Evolutionary conservation across 768 basidiomycete genomes (phyloP).

Genomic region (Kwoniella mangroviensis): DNA sequence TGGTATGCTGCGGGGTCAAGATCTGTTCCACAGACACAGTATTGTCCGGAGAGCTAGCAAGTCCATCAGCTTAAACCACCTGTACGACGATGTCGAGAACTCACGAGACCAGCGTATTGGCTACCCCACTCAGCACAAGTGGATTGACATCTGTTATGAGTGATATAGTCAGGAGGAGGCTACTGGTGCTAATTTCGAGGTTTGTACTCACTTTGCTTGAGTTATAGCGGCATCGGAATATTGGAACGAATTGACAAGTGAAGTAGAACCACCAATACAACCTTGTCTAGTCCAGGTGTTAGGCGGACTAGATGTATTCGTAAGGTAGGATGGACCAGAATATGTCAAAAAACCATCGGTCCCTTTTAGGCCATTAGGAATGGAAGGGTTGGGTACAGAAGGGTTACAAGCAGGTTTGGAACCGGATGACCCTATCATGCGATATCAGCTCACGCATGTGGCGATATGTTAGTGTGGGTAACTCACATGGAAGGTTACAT

Average conservation of each 20-base stretch:
- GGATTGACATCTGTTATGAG: conserved; percentile 17
- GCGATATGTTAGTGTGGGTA: background rate
- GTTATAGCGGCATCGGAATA: conserved; percentile 29
- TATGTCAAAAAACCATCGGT: conserved; percentile 21
- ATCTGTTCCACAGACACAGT: conserved; percentile 24
- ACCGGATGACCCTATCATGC: conserved; percentile 26
- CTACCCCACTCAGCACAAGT: conserved; percentile 26
- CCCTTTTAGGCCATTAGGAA: conserved; percentile 17
- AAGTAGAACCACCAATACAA: conserved; percentile 16
- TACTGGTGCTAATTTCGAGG: background rate
- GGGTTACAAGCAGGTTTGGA: conserved; percentile 26
- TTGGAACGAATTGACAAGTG: conserved; percentile 16
- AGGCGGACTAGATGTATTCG: background rate
- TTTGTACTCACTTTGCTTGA: conserved; percentile 17
- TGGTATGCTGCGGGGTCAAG: conserved; percentile 12
- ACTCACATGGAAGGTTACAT: conserved; percentile 31
- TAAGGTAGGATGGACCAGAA: conserved; percentile 8
- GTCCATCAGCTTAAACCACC: background rate
- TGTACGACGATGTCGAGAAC: background rate
- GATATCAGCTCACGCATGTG: background rate
- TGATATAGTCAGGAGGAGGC: background rate
- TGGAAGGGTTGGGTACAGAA: background rate
- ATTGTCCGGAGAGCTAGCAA: conserved; percentile 14
- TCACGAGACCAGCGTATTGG: conserved; percentile 19
- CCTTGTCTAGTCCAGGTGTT: conserved; percentile 21